Base-by-base conservation (phyloP, 371 early-diverging fungal species). In the Apophysomyces ossiformis region DNA sequence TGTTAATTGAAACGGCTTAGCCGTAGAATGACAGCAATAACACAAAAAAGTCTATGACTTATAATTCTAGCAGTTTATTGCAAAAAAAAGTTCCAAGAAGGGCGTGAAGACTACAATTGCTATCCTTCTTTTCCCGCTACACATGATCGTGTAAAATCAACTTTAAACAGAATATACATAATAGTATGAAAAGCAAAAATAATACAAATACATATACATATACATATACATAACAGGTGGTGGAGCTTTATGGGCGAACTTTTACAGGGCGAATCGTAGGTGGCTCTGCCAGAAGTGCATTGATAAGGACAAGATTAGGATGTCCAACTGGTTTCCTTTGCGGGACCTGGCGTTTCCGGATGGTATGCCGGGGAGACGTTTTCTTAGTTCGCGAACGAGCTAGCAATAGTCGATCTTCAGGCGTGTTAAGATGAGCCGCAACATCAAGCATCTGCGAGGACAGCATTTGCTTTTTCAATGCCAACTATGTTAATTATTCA, bases 341-440 rank as follows among this genome's bases (percentile, higher is more conserved):
- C 21, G 54, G 54, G 5, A 50, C 11, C 35, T 50, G 54, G 21
- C 54, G 54, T 50, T 50, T 50, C 54, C 54, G 54, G 26, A 50
- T 50, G 54, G 54, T 21, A 50, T 21, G 54, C 21, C 21, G 54
- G n/a, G 54, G 54, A 4, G 5, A 26, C 21, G 54, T 21, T 21
- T 26, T 50, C 21, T 21, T 50, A 21, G 54, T 5, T 21, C 21
- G 54, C 21, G 54, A 11, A 21, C 21, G 54, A 21, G 54, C 21
- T 21, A 50, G 21, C 54, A 21, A n/a, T 50, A 50, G 58, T 72
- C 54, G n/a, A 26, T 63, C 63, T 35, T 63, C 63, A 18, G 41
- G 12, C 21, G 56, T 56, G 11, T 57, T 63, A 9, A 63, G 35
- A 9, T 38, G 56, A 12, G 56, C 63, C 12, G 63, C 63, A 38